Evolutionary conservation across 108 stramenopile species (phyloP), one percentile per base, ranked within the genome.

Genomic region (Seminavis robusta): DNA sequence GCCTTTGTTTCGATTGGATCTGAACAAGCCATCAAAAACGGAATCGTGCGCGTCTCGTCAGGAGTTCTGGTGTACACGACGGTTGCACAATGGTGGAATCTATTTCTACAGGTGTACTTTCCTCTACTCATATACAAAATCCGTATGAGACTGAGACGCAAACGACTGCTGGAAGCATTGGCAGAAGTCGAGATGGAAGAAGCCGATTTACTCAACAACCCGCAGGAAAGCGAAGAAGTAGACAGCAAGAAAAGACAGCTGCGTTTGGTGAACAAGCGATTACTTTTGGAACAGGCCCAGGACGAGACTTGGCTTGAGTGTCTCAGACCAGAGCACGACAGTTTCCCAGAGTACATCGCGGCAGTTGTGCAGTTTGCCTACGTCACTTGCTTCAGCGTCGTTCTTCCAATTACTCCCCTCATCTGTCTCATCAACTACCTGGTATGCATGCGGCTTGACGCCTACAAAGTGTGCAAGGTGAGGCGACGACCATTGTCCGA

Each of bases 381-480:
- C 66, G 95, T 96, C 4, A 89, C 96, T 6, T 95, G 97, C 38
- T 99, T 99, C 72, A 91, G 92, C 28, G 90, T 92, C 11, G 94
- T 97, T 10, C 74, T 97, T 29, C 98, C 98, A 4, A 79, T 98
- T 27, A 96, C 97, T 10, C 94, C 95, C 6, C 48, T 98, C 16
- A 82, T 97, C 36, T 86, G 85, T 31, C 74, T 99, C 21, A 54
- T 98, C 40, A 96, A 96, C 71, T 95, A 96, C 62, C 80, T 97
- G 38, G 16, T 97, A 29, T 88, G 88, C 47, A 95, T 97, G 77
- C 75, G 96, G 32, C 67, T 96, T 17, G 95, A 98, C 70, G 95
- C 94, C 1, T 98, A 91, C 86, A 99, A 99, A 68, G 78, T 99
- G 40, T 96, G 95, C 61, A 68, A 89, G 45, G 91, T 76, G 34